Evolutionary conservation across 257 asterid genomes (phyloP), one percentile per base, ranked within the genome.

Genomic region (Solanum pimpinellifolium): DNA sequence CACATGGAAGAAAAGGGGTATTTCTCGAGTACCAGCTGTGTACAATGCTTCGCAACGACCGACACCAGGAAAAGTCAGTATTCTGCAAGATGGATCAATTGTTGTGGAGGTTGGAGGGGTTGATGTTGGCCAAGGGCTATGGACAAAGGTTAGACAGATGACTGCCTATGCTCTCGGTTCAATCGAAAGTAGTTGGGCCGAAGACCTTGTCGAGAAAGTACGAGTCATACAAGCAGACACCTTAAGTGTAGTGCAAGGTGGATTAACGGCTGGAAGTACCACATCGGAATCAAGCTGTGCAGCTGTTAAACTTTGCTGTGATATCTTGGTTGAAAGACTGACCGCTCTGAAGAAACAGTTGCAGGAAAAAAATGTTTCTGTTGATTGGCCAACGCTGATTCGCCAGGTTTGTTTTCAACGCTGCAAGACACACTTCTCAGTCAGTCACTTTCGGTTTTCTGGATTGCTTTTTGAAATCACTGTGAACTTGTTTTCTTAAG

Each of bases 221-320:
- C 93, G 98, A 83, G 95, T 95, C 25, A 86, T 95, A 59, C 98
- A 95, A 85, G 27, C 96, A 5, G 98, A 95, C 90, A 94, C 95
- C 14, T 86, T 95, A 88, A 93, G 97, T 89, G 75, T 95, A 68
- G 91, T 92, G 12, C 97, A 95, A 88, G 95, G 95, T 15, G 97
- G 98, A 39, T 23, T 86, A 74, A 95, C 98, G 9, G 90, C 92
- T 60, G 96, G 93, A 27, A 95, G 98, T 92, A 95, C 97, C 15
- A 92, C 96, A 11, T 95, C 98, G 2, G 97, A 95, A 89, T 92
- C 97, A 68, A 94, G 97, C 85, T 95, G 97, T 78, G 97, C 91
- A 88, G 98, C 98, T 8, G 95, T 89, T 81, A 90, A 92, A 86
- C 86, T 93, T 42, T 95, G 98, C 91, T 95, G 98, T 84, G 78